These are phyloP conservation scores for Verticillium nonalfalfae DNA, from an alignment of 2,329 filamentous ascomycete species.

Conservation along the genomic window DNA sequence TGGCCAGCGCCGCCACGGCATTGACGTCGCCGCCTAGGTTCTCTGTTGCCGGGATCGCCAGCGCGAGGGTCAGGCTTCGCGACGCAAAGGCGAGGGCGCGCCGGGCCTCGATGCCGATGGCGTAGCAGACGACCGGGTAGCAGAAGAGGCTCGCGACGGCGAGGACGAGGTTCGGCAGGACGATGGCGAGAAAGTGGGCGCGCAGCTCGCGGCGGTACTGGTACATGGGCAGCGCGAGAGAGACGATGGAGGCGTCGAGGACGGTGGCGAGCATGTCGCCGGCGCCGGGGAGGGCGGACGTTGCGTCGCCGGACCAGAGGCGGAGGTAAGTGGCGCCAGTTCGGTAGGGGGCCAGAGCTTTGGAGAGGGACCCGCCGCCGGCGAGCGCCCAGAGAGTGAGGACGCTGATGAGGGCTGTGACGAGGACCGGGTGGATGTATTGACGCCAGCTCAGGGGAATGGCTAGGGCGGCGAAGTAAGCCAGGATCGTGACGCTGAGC, in stretches of 20 bases:
- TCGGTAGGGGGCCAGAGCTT: constrained; percentile 39
- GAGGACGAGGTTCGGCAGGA: constrained; percentile 44
- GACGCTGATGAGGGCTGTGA: constrained; percentile 46
- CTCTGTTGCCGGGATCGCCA: constrained; percentile 49
- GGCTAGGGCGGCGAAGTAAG: constrained; percentile 42
- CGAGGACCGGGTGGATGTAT: constrained; percentile 52
- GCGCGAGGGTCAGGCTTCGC: constrained; percentile 51
- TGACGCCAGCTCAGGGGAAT: constrained; percentile 41
- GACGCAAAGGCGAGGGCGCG: constrained; percentile 50
- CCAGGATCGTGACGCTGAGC: constrained; percentile 39
- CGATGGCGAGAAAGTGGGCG: constrained; percentile 45
- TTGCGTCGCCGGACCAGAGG: constrained; percentile 34
- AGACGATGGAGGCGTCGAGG: constrained; percentile 52
- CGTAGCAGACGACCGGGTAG: constrained; percentile 49
- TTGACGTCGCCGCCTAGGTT: constrained; percentile 52
- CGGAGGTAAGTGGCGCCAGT: constrained; percentile 46
- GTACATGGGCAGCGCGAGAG: constrained; percentile 55
- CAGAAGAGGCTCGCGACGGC: constrained; percentile 48
- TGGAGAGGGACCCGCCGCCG: constrained; percentile 29
- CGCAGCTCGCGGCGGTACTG: constrained; percentile 50
- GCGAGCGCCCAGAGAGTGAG: constrained; percentile 48
- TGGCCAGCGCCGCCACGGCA: constrained; percentile 49
- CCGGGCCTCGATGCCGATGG: constrained; percentile 45
- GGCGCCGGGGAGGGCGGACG: constrained; percentile 38
- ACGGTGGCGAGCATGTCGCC: constrained; percentile 49